Evolutionary conservation across 2,329 filamentous ascomycete genomes (phyloP).

Genomic region (Pezicula carpinea): DNA sequence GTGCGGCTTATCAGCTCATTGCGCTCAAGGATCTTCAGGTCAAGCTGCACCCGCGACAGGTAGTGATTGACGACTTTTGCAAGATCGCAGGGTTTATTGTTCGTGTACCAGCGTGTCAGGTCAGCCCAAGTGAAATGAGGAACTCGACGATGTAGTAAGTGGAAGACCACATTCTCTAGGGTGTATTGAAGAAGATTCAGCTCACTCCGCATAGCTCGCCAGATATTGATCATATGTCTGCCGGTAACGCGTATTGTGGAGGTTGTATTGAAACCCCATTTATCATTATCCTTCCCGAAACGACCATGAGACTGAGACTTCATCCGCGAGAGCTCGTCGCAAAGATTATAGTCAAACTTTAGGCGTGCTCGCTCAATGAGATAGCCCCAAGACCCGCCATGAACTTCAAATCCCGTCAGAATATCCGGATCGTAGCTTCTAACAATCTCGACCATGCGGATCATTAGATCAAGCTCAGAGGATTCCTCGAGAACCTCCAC

Average conservation of each 20-base stretch:
- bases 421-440: slow-evolving; percentile 84
- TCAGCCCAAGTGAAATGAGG: slow-evolving; percentile 80
- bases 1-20: slow-evolving; percentile 87
- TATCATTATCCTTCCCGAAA: slow-evolving; percentile 80
- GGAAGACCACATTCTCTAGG: slow-evolving; percentile 92
- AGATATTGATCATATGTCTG: slow-evolving; percentile 93
- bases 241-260: slow-evolving; percentile 91
- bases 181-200: slow-evolving; percentile 90
- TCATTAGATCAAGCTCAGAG: slow-evolving; percentile 80
- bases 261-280: slow-evolving; percentile 91
- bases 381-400: slow-evolving; percentile 92
- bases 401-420: slow-evolving; percentile 90
- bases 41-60: slow-evolving; percentile 66
- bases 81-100: slow-evolving; percentile 62
- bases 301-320: slow-evolving; percentile 77
- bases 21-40: slow-evolving; percentile 85
- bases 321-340: slow-evolving; percentile 86
- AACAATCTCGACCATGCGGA: slow-evolving; percentile 82
- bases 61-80: slow-evolving; percentile 76
- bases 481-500: slow-evolving; percentile 69
- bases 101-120: slow-evolving; percentile 78
- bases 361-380: slow-evolving; percentile 81
- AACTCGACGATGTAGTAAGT: slow-evolving; percentile 79
- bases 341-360: slow-evolving; percentile 87
- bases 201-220: slow-evolving; percentile 93